phyloP scores from a whole-genome alignment of 164 flowering plant genomes.

The Houttuynia cordata region DNA sequence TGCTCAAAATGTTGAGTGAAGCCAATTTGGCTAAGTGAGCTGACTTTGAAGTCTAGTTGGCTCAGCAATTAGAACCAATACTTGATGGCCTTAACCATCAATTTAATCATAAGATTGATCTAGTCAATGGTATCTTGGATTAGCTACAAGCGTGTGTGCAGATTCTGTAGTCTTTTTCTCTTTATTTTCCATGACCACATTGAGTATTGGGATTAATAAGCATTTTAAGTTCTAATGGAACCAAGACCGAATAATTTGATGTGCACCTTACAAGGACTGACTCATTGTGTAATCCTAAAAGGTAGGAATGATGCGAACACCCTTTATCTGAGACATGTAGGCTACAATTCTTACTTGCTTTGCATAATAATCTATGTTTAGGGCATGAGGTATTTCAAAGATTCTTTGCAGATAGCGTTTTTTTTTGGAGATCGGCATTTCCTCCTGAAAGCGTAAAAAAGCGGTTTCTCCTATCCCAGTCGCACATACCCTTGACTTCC shows the following conservation, averaged over 20 bases:
- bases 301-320: constrained; percentile 13
- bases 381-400: constrained; percentile 5
- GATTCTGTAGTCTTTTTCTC: background rate
- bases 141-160: background rate
- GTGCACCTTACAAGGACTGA: constrained; percentile 8
- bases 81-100: background rate
- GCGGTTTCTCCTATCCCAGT: no score
- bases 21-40: no score
- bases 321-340: background rate
- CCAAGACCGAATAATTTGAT: constrained; percentile 9
- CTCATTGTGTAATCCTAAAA: constrained; percentile 11
- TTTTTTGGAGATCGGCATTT: background rate
- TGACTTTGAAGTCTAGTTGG: no score
- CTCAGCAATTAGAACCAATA: no score
- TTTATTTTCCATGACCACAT: background rate
- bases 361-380: constrained; percentile 9
- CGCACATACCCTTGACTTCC: no score
- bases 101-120: background rate
- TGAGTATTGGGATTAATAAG: background rate
- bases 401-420: constrained; percentile 6
- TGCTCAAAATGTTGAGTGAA: no score
- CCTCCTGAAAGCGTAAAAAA: no score
- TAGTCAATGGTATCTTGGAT: background rate
- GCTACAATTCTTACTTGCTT: constrained; percentile 4
- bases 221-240: background rate